Base-by-base conservation (phyloP, 2,329 filamentous ascomycete species). In the Orbilia ellipsospora region DNA sequence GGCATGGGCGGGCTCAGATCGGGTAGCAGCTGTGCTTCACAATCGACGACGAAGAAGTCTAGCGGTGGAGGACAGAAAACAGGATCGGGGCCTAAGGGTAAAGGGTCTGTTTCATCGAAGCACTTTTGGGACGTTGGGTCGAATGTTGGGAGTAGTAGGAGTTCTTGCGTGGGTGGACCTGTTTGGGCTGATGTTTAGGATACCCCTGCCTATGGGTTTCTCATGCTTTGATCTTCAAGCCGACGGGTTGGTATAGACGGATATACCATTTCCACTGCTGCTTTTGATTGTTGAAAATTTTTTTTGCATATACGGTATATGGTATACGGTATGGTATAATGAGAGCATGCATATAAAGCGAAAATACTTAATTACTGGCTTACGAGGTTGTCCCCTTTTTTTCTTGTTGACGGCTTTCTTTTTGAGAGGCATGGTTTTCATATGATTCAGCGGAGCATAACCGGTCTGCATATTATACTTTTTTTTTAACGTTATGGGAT, bases 21-120 rank as follows among this genome's bases (percentile, higher is more conserved):
- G 8, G 83, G 85, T 73, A 88, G 89, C 72, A 96, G 92, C 82
- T 96, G 93, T 82, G 93, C 92, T 2, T 96, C 92, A 80, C 92
- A 96, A 83, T 96, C 70, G 16, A 74, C 92, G 82, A 92, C 92
- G 6, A 90, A 90, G 81, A 89, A 90, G 79, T 92, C 88, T 40
- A 89, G 88, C 45, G 86, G 86, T 87, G 31, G 31, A 36, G 31
- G 31, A 7, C 62, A 92, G 89, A 79, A 90, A 61, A 68, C 62
- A 44, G 12, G 28, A 36, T 73, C 70, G 26, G 31, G 31, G 10
- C 5, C 31, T 36, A 36, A 36, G 10, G 31, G 31, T 6, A 78
- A 73, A 73, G 69, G 61, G 73, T 72, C 51, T 55, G 67, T 50
- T 44, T 56, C 54, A 6, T 70, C 69, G 18, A 74, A 72, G 23